phyloP scores from a whole-genome alignment of 805 yeast species.

The Saccharomyces jurei region DNA sequence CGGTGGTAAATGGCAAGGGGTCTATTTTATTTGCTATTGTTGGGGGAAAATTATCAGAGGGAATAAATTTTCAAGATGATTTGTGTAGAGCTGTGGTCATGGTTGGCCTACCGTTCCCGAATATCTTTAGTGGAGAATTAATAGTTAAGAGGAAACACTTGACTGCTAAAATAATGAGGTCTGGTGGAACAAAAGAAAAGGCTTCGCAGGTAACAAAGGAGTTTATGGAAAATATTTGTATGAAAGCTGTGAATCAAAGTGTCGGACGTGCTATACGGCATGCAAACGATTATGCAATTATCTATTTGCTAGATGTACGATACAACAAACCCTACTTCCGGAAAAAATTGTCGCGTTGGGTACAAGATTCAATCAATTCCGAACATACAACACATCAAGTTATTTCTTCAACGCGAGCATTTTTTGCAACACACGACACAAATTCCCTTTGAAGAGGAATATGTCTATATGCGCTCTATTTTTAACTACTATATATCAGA shows the following conservation, averaged over 20 bases:
- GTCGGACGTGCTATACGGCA: slow-evolving; percentile 90
- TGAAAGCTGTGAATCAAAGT: slow-evolving; percentile 88
- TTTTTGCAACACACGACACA: slow-evolving; percentile 11
- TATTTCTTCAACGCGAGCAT: slow-evolving; percentile 16
- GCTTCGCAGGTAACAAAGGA: slow-evolving; percentile 44
- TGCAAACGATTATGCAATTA: slow-evolving; percentile 67
- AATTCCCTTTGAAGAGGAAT: not conserved
- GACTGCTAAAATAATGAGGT: slow-evolving; percentile 40
- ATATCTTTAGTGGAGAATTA: slow-evolving; percentile 71
- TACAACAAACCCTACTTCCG: slow-evolving; percentile 42
- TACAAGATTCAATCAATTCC: slow-evolving; percentile 36
- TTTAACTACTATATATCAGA: not conserved
- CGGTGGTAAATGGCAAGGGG: slow-evolving; percentile 38
- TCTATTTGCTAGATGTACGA: slow-evolving; percentile 63
- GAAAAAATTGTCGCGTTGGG: slow-evolving; percentile 67
- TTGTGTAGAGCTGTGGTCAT: slow-evolving; percentile 82
- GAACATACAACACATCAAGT: slow-evolving; percentile 12
- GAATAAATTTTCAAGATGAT: slow-evolving; percentile 81
- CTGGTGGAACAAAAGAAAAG: slow-evolving; percentile 39
- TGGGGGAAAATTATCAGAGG: slow-evolving; percentile 89
- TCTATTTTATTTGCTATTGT: slow-evolving; percentile 77
- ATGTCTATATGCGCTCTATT: not conserved
- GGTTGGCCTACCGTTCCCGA: slow-evolving; percentile 88
- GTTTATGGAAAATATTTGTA: slow-evolving; percentile 75
- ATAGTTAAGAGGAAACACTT: slow-evolving; percentile 62